A percentile compares a stretch with the other conserved stretches of the same genome.
Conservation (phyloP, 225 moss, liverwort and hornwort genomes). For the Bryoerythrophyllum caledonicum region DNA sequence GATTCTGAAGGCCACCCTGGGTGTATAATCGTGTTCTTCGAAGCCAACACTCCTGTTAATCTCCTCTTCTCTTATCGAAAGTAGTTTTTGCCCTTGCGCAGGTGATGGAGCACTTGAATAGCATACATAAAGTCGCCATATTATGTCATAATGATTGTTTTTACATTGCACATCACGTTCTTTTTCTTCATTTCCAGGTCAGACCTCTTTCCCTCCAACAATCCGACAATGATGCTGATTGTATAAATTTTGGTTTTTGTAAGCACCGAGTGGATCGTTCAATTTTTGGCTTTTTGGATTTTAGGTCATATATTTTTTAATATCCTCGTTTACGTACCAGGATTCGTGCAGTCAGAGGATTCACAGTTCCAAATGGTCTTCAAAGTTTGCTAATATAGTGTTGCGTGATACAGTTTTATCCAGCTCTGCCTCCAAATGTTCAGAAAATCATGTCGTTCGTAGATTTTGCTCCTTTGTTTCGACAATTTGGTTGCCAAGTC, state of each 20-base stretch:
- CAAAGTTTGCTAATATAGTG: conserved; percentile 18
- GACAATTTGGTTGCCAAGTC: conserved; percentile 67
- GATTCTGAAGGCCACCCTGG: conserved; percentile 3
- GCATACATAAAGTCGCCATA: conserved; percentile 69
- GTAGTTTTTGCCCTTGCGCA: conserved; percentile 29
- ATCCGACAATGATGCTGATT: conserved; percentile 6
- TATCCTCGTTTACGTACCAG: conserved; percentile 11
- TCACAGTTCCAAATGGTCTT: conserved; percentile 5
- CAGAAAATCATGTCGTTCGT: conserved; percentile 71
- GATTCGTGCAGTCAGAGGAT: not conserved
- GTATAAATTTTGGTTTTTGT: conserved; percentile 14
- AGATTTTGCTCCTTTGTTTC: conserved; percentile 84
- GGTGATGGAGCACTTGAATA: conserved; percentile 62
- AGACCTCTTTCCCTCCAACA: conserved; percentile 17
- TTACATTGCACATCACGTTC: conserved; percentile 73
- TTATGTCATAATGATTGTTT: conserved; percentile 92
- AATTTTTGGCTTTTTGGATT: not conserved
- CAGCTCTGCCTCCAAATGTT: conserved; percentile 65
- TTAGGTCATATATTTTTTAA: not conserved
- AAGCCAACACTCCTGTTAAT: not conserved
- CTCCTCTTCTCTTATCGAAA: conserved; percentile 10
- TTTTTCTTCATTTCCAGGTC: conserved; percentile 82
- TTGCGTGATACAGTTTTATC: conserved; percentile 64
- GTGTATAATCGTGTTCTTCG: conserved; percentile 18
- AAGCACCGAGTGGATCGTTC: not conserved